phyloP scores from a whole-genome alignment of 1,284 basidiomycete genomes.

The Malassezia psittaci region DNA sequence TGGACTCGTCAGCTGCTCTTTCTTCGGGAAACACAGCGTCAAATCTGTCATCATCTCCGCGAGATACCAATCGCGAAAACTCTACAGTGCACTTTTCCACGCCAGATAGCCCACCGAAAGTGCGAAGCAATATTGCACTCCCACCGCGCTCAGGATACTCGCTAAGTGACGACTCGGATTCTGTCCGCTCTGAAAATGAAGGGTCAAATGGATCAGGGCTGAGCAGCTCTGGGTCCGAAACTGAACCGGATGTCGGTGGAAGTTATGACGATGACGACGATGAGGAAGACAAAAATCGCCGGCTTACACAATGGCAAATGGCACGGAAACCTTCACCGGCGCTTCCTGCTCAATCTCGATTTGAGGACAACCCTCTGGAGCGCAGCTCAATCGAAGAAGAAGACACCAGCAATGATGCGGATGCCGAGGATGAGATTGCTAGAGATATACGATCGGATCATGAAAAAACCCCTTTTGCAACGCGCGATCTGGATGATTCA shows the following conservation, averaged over 20 bases:
- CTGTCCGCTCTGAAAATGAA: conserved; percentile 44
- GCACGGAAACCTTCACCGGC: not conserved
- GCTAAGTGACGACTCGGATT: conserved; percentile 46
- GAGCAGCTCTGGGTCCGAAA: conserved; percentile 30
- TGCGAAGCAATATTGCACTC: conserved; percentile 45
- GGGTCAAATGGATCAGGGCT: conserved; percentile 33
- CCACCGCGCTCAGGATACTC: conserved; percentile 46
- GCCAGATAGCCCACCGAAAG: conserved; percentile 42
- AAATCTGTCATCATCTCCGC: not conserved
- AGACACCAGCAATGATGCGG: conserved; percentile 14
- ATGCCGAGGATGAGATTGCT: conserved; percentile 15
- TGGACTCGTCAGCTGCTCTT: not conserved
- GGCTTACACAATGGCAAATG: not conserved
- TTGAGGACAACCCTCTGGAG: not conserved
- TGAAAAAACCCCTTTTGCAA: not conserved
- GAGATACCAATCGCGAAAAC: not conserved
- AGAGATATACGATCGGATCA: not conserved
- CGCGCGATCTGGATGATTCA: conserved; percentile 12
- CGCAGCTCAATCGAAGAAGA: conserved; percentile 7
- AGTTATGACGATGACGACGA: conserved; percentile 26
- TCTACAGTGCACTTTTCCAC: not conserved
- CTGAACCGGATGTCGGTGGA: conserved; percentile 29
- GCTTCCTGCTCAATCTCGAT: not conserved
- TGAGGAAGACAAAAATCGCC: conserved; percentile 15
- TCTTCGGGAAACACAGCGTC: not conserved